Evolutionary conservation across 2,329 filamentous ascomycete genomes (phyloP).

Genomic region (Colletotrichum costaricense): DNA sequence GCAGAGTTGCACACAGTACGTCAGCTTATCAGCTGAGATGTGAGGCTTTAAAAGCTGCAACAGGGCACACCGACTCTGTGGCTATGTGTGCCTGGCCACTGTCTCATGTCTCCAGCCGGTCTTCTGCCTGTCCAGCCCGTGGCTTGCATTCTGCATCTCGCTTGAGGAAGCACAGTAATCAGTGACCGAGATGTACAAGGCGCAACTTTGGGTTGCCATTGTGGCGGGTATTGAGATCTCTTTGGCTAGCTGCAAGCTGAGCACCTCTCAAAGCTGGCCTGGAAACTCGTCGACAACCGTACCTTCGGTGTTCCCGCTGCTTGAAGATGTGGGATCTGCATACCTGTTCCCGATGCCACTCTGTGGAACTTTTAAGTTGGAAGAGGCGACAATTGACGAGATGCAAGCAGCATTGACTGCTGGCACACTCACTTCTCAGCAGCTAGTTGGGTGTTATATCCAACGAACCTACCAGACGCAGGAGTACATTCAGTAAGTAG

Average conservation of each 20-base stretch:
- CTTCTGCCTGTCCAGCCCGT: background rate
- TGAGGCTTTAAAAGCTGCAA: background rate
- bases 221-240: background rate
- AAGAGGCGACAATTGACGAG: constrained; percentile 77
- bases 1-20: background rate
- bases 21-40: constrained; percentile 6
- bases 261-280: background rate
- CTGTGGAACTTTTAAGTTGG: constrained; percentile 70
- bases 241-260: background rate
- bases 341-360: constrained; percentile 70
- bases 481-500: constrained; percentile 69
- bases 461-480: constrained; percentile 71
- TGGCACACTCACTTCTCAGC: constrained; percentile 66
- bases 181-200: background rate
- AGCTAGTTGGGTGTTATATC: constrained; percentile 73
- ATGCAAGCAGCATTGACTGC: constrained; percentile 68
- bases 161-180: no score
- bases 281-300: background rate
- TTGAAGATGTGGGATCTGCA: constrained; percentile 49
- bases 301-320: constrained; percentile 47
- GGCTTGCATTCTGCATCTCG: background rate
- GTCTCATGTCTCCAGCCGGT: background rate
- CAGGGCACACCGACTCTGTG: background rate
- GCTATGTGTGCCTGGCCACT: background rate
- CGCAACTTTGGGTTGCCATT: background rate